Evolutionary conservation across 148 eudicot species (phyloP).

Genomic region (Camellia lanceoleosa): DNA sequence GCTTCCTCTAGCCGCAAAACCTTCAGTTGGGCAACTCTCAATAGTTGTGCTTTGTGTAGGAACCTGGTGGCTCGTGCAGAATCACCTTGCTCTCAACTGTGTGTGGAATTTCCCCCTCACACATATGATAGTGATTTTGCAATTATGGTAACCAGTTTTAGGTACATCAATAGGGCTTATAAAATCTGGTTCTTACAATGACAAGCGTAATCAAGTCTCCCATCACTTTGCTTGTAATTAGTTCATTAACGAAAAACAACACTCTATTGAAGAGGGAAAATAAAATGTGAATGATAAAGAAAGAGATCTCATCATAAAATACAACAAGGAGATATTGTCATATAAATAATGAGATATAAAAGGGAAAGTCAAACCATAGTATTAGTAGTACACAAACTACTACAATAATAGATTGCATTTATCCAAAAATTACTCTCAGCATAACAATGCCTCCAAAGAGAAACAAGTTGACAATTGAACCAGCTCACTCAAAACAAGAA

Average conservation of each 20-base stretch:
- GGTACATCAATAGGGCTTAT: too few species aligned
- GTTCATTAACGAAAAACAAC: too few species aligned
- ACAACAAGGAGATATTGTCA: not conserved
- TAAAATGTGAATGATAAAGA: too few species aligned
- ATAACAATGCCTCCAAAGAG: not conserved
- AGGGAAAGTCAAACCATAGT: not conserved
- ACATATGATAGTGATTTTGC: not conserved
- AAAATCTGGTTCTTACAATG: not conserved
- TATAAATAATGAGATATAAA: not conserved
- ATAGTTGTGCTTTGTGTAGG: too few species aligned
- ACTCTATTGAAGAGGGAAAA: too few species aligned
- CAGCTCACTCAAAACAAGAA: not conserved
- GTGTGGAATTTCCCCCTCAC: not conserved
- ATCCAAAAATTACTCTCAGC: not conserved
- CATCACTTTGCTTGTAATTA: not conserved
- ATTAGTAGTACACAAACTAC: not conserved
- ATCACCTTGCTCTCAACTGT: too few species aligned
- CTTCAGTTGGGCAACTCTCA: too few species aligned
- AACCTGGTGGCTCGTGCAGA: too few species aligned
- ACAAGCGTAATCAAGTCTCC: not conserved
- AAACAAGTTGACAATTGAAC: not conserved
- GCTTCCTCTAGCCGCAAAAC: too few species aligned
- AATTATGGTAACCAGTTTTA: too few species aligned
- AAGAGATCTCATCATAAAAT: not conserved
- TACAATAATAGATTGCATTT: not conserved